Evolutionary conservation across 1,139 yeast species (phyloP).

Genomic region (Pichia sp.): DNA sequence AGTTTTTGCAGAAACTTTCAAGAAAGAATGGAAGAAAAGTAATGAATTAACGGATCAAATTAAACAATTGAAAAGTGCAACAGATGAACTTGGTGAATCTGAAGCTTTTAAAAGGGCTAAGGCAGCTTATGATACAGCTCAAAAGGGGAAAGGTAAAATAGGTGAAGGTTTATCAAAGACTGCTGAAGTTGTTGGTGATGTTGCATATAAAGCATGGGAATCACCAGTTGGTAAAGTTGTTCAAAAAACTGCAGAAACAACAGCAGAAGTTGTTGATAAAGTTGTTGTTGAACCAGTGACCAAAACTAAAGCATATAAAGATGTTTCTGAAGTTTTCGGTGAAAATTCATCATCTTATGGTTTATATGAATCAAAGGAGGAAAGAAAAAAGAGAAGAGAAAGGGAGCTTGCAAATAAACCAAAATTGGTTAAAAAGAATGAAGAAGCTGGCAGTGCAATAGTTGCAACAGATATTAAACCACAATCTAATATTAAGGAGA

Average conservation of each 20-base stretch:
- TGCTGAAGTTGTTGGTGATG: constrained; percentile 89
- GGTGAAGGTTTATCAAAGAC: constrained; percentile 81
- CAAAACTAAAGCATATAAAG: constrained; percentile 82
- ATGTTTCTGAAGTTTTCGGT: constrained; percentile 80
- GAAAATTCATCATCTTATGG: constrained; percentile 92
- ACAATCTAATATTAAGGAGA: constrained; percentile 44
- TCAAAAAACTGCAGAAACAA: constrained; percentile 66
- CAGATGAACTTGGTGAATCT: constrained; percentile 89
- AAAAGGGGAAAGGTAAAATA: constrained; percentile 71
- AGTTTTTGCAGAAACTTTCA: constrained; percentile 90
- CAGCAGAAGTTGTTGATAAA: constrained; percentile 79
- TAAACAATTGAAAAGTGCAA: constrained; percentile 92
- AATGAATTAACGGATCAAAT: constrained; percentile 86
- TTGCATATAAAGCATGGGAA: constrained; percentile 93
- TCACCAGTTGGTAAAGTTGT: constrained; percentile 88
- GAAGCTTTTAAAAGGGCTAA: constrained; percentile 91
- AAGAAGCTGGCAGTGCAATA: constrained; percentile 78
- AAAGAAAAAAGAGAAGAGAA: constrained; percentile 69
- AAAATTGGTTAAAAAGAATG: constrained; percentile 66
- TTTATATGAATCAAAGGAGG: constrained; percentile 83
- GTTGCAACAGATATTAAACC: constrained; percentile 80
- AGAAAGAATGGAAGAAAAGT: constrained; percentile 82
- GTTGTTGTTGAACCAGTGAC: constrained; percentile 92
- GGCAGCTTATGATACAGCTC: constrained; percentile 87
- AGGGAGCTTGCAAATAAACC: constrained; percentile 52